Conservation (phyloP, 2,329 filamentous ascomycete genomes). For the Seiridium unicorne region DNA sequence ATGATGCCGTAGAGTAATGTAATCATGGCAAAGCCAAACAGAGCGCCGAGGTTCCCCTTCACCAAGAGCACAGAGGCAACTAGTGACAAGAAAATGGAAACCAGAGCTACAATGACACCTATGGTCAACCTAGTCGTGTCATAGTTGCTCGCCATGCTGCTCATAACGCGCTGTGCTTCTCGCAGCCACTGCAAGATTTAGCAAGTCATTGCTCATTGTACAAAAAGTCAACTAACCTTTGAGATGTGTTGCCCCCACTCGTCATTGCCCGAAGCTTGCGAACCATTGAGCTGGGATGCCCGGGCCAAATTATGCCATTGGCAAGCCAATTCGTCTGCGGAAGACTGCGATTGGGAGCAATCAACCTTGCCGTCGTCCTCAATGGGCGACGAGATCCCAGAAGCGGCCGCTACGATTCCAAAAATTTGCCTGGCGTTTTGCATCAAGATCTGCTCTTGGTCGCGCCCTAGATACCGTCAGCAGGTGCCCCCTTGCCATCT, state of each 20-base stretch:
- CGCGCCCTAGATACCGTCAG: slow-evolving; percentile 5
- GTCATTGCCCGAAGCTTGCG: neutral
- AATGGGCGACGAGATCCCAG: slow-evolving; percentile 48
- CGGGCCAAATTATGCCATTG: slow-evolving; percentile 54
- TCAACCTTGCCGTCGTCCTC: slow-evolving; percentile 16
- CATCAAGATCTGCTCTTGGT: slow-evolving; percentile 51
- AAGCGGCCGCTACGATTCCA: slow-evolving; percentile 72
- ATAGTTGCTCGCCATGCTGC: slow-evolving; percentile 90
- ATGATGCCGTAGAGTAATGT: slow-evolving; percentile 70
- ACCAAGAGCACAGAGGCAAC: slow-evolving; percentile 26
- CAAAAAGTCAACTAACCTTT: neutral
- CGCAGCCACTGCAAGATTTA: slow-evolving; percentile 58
- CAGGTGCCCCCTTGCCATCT: neutral
- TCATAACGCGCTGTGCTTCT: slow-evolving; percentile 76
- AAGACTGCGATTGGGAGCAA: slow-evolving; percentile 35
- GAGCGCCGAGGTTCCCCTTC: slow-evolving; percentile 20
- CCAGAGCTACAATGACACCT: slow-evolving; percentile 38
- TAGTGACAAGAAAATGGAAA: slow-evolving; percentile 40
- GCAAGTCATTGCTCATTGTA: neutral
- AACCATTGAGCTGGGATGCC: neutral
- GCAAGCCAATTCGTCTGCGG: slow-evolving; percentile 63
- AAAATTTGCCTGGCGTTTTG: slow-evolving; percentile 81
- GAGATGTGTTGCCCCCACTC: neutral
- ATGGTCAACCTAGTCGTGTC: slow-evolving; percentile 62
- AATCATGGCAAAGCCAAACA: slow-evolving; percentile 47